Conservation (phyloP, 2,329 filamentous ascomycete species). For the Verticillium nubilum region DNA sequence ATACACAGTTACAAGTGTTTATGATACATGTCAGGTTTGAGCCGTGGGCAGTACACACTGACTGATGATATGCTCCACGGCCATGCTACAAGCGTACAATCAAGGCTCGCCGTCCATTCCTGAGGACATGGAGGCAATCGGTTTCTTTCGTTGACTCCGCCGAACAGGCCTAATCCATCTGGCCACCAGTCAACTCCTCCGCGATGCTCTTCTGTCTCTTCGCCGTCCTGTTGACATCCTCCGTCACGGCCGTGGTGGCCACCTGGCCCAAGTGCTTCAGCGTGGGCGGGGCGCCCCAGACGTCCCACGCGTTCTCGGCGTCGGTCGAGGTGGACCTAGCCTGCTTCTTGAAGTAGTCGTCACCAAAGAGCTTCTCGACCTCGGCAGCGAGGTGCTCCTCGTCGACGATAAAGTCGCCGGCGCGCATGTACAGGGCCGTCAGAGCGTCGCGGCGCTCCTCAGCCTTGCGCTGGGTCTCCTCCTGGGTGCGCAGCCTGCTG, state of each 20-base stretch:
- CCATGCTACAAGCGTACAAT: background rate
- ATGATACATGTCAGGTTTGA: background rate
- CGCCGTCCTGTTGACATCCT: constrained; percentile 37
- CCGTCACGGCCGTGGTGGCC: constrained; percentile 22
- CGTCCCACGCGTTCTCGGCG: constrained; percentile 47
- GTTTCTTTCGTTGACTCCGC: no score
- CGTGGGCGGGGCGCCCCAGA: constrained; percentile 37
- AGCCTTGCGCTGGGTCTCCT: constrained; percentile 43
- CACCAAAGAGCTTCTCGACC: constrained; percentile 72
- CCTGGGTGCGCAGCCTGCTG: constrained; percentile 32
- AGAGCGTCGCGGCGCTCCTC: constrained; percentile 64
- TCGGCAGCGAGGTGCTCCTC: constrained; percentile 69
- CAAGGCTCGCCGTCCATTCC: no score
- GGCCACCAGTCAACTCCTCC: constrained; percentile 55
- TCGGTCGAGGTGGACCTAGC: constrained; percentile 24
- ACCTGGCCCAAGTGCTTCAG: constrained; percentile 33
- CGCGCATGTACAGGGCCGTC: constrained; percentile 86
- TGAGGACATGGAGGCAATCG: background rate
- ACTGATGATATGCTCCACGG: background rate
- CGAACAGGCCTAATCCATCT: constrained; percentile 37
- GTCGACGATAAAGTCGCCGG: constrained; percentile 77
- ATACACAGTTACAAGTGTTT: constrained; percentile 4
- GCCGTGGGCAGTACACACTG: background rate
- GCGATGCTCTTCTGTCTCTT: constrained; percentile 50
- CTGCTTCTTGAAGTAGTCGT: constrained; percentile 45